Evolutionary conservation across 2,329 filamentous ascomycete genomes (phyloP).

Genomic region (Fusarium tricinctum): DNA sequence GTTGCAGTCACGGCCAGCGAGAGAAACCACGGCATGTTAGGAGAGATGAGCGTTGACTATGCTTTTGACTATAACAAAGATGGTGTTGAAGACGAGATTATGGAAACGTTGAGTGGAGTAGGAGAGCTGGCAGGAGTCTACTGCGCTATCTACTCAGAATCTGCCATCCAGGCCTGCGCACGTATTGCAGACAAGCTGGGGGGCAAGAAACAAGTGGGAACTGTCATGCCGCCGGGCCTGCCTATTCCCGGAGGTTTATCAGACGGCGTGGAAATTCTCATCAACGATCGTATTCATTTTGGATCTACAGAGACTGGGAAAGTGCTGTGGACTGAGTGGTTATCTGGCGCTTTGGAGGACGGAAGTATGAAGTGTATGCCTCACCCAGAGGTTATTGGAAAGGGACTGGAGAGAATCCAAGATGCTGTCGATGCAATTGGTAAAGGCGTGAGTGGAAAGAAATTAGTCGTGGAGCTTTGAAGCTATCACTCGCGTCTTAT

Average conservation of each 20-base stretch:
- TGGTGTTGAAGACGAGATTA: neutral
- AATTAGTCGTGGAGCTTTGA: neutral
- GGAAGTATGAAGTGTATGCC: neutral
- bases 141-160: neutral
- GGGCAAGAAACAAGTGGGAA: neutral
- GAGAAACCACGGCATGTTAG: neutral
- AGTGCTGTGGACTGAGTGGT: neutral
- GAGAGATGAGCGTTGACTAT: neutral
- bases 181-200: neutral
- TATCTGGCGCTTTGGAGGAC: neutral
- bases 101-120: accelerated
- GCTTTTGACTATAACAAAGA: conserved; percentile 1
- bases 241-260: neutral
- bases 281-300: neutral
- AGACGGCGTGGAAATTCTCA: neutral
- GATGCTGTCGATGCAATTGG: neutral
- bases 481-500: too few relatives aligned
- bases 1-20: neutral
- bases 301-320: neutral
- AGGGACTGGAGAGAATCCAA: neutral
- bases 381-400: neutral
- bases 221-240: neutral
- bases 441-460: neutral
- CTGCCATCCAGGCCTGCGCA: neutral
- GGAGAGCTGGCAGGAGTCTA: neutral